Evolutionary conservation across 331 rosid species (phyloP), one percentile per base, ranked within the genome.

Genomic region (Quercus phellos): DNA sequence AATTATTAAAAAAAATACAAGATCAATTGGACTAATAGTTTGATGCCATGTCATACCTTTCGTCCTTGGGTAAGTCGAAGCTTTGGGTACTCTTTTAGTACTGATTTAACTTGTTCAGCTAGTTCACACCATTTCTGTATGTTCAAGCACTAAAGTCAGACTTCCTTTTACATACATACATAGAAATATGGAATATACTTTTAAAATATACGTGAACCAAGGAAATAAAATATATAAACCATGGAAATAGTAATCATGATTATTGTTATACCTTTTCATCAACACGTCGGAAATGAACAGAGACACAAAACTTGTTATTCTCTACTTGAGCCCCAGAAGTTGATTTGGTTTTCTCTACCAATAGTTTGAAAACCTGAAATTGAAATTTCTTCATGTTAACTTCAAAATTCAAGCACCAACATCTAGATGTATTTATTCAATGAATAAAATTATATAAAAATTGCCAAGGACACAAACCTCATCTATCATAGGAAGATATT

Each of bases 221-320:
- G 19, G 30, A 59, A 29, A 16, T 30, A 26, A 6, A 26, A 17
- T 22, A 19, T 7, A 34, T 6, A 18, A 1, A 60, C n/a, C 27
- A 70, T 51, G 59, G 4, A 4, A 42, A 51, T 43, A 46, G 29
- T 22, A 70, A 60, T 55, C 21, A 50, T 32, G 3, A 7, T 9
- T n/a, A 50, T 50, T 46, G 21, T 18, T 56, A 14, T 75, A 93
- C 97, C 93, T 90, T 91, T 88, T 93, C 98, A 22, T 94, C 97
- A 55, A 94, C 98, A 55, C 98, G 89, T 10, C 98, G 97, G 68
- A 83, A 94, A 60, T 94, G 98, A 77, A 94, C 98, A 55, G 98
- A 90, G 22, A 79, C 72, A 51, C 98, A 92, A 70, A 92, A 94
- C 76, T 89, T 94, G 79, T 94, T 93, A 84, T 94, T 87, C 85